These are phyloP conservation scores for Deinandra increscens DNA, from an alignment of 129 eudicot genomes.

Conservation along the genomic window DNA sequence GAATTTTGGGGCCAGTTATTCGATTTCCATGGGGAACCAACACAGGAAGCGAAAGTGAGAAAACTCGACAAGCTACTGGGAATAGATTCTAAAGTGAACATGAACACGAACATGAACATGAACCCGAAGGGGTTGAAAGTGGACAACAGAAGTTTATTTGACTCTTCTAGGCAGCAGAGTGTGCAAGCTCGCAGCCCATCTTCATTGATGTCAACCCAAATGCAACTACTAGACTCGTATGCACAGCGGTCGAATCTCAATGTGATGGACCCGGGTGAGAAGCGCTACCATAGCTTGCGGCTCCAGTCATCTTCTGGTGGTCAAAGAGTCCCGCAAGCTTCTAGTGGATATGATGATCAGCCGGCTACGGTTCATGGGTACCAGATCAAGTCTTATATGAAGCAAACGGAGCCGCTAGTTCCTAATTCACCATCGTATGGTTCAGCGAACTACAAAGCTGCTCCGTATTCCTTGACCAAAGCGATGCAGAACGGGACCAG, in stretches of 20 bases:
- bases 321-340: slow-evolving; percentile 34
- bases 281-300: slow-evolving; percentile 82
- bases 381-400: slow-evolving; percentile 56
- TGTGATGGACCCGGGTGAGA: slow-evolving; percentile 60
- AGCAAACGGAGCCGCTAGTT: slow-evolving; percentile 46
- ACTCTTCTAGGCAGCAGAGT: slow-evolving; percentile 46
- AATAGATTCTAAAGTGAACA: slow-evolving; percentile 43
- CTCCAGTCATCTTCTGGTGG: slow-evolving; percentile 64
- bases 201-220: slow-evolving; percentile 49
- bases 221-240: slow-evolving; percentile 59
- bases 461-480: slow-evolving; percentile 52
- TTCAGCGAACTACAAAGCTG: slow-evolving; percentile 38
- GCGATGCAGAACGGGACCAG: slow-evolving; percentile 48
- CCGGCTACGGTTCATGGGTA: slow-evolving; percentile 90
- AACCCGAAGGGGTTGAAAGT: slow-evolving; percentile 46
- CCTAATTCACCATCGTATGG: slow-evolving; percentile 52
- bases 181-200: slow-evolving; percentile 39
- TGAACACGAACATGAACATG: background rate
- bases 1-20: slow-evolving; percentile 95
- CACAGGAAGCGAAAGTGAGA: slow-evolving; percentile 68
- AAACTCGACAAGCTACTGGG: slow-evolving; percentile 76
- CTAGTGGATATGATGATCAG: slow-evolving; percentile 54
- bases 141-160: slow-evolving; percentile 45
- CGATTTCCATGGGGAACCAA: slow-evolving; percentile 81
- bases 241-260: slow-evolving; percentile 39